Evolutionary conservation across 2,329 filamentous ascomycete genomes (phyloP).

Genomic region (Colletotrichum horii): DNA sequence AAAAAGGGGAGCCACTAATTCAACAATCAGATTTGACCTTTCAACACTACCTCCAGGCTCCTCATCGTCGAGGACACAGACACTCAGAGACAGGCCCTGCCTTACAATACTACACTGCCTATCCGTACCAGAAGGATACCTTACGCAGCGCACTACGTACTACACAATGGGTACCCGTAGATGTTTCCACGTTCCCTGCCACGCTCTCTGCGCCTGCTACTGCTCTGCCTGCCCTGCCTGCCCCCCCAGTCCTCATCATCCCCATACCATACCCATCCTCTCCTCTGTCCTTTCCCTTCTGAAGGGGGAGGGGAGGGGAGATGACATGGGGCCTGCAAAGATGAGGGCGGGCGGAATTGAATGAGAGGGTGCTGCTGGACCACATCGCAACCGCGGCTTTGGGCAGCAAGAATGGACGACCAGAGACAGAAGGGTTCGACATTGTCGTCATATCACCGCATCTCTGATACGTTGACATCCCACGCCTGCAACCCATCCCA

Average conservation of each 20-base stretch:
- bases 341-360: conserved; percentile 14
- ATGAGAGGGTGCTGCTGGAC: conserved; percentile 16
- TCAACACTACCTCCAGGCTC: neutral
- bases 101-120: neutral
- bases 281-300: neutral
- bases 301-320: conserved; percentile 1
- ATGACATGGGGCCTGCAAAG: conserved; percentile 12
- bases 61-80: neutral
- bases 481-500: neutral
- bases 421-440: conserved; percentile 5
- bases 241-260: neutral
- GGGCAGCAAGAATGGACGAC: conserved; percentile 11
- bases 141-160: neutral
- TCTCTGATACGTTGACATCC: conserved; percentile 4
- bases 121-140: neutral
- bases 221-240: neutral
- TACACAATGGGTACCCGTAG: neutral
- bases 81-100: neutral
- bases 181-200: neutral
- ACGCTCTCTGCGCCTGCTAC: neutral
- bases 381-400: conserved; percentile 13
- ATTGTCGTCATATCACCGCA: conserved; percentile 19
- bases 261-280: neutral
- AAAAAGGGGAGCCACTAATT: conserved; percentile 1
- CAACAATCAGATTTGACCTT: neutral